Percentiles rank a stretch among this genome's conserved stretches.
Conservation (phyloP, 768 basidiomycete genomes). For the Suillus sp. region DNA sequence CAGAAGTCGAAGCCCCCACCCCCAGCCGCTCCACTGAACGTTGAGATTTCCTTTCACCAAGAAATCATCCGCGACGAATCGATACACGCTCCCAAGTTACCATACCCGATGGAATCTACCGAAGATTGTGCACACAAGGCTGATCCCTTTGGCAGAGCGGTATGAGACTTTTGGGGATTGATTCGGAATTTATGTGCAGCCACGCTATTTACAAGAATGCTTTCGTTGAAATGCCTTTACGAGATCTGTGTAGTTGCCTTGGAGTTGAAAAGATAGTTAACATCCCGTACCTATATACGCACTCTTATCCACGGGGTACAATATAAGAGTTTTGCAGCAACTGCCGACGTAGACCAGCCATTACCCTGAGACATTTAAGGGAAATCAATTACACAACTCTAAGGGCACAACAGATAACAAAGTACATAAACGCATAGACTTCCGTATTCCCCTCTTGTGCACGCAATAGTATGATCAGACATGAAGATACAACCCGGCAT, state of each 20-base stretch:
- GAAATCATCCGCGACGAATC: background rate
- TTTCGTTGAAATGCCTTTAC: background rate
- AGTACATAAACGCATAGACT: slow-evolving; percentile 1
- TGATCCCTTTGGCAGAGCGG: background rate
- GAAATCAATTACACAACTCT: background rate
- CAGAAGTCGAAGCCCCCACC: background rate
- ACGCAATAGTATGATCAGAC: slow-evolving; percentile 37
- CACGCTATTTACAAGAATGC: background rate
- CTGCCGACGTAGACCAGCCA: background rate
- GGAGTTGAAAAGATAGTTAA: background rate
- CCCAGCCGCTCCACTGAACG: background rate
- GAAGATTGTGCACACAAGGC: no score
- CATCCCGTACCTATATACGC: background rate
- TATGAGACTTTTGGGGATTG: background rate
- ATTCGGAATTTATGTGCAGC: background rate
- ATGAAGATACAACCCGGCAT: slow-evolving; percentile 56
- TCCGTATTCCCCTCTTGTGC: background rate
- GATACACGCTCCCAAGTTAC: background rate
- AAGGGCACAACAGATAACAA: background rate
- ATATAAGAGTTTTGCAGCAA: background rate
- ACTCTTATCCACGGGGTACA: background rate
- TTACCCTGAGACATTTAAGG: background rate
- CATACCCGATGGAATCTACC: background rate
- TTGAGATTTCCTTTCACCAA: background rate
- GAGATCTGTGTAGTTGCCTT: background rate